These are phyloP conservation scores for Fusarium sororula DNA, from an alignment of 2,329 filamentous ascomycete species.

Conservation along the genomic window DNA sequence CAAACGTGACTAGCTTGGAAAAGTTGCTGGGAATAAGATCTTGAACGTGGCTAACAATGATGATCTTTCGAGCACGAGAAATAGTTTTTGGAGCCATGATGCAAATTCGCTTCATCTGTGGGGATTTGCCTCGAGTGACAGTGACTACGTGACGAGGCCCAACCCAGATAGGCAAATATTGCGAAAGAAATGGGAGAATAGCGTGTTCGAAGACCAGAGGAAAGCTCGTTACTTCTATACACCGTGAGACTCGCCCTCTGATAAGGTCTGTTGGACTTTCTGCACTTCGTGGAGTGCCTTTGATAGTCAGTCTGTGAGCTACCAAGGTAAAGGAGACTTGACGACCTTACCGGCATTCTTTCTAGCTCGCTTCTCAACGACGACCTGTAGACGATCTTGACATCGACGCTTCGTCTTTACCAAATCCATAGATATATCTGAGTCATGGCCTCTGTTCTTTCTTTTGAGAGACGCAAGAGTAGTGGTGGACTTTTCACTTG, in stretches of 20 bases:
- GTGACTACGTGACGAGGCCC: slow-evolving; percentile 52
- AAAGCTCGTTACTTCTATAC: slow-evolving; percentile 50
- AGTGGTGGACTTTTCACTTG: not conserved
- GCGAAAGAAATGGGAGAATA: slow-evolving; percentile 54
- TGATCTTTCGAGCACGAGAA: slow-evolving; percentile 49
- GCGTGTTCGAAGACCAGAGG: slow-evolving; percentile 55
- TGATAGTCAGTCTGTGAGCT: slow-evolving; percentile 11
- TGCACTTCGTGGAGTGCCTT: slow-evolving; percentile 42
- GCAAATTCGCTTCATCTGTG: slow-evolving; percentile 49
- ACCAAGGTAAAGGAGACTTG: not conserved
- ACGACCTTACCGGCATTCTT: slow-evolving; percentile 40
- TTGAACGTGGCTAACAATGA: slow-evolving; percentile 52
- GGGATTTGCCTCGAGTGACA: slow-evolving; percentile 49
- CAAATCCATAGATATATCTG: slow-evolving; percentile 36
- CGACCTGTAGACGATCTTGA: slow-evolving; percentile 47
- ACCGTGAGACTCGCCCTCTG: slow-evolving; percentile 40
- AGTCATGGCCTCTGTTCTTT: slow-evolving; percentile 2
- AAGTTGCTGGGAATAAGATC: slow-evolving; percentile 52
- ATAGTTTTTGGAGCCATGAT: slow-evolving; percentile 51
- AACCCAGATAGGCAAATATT: slow-evolving; percentile 54
- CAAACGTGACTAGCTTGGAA: slow-evolving; percentile 46
- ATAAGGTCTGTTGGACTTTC: slow-evolving; percentile 47
- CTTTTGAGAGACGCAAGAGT: slow-evolving; percentile 25
- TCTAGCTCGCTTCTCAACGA: slow-evolving; percentile 49
- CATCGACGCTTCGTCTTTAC: slow-evolving; percentile 48